phyloP scores from a whole-genome alignment of 2,329 filamentous ascomycete genomes.

The Scortechinia acanthostroma region DNA sequence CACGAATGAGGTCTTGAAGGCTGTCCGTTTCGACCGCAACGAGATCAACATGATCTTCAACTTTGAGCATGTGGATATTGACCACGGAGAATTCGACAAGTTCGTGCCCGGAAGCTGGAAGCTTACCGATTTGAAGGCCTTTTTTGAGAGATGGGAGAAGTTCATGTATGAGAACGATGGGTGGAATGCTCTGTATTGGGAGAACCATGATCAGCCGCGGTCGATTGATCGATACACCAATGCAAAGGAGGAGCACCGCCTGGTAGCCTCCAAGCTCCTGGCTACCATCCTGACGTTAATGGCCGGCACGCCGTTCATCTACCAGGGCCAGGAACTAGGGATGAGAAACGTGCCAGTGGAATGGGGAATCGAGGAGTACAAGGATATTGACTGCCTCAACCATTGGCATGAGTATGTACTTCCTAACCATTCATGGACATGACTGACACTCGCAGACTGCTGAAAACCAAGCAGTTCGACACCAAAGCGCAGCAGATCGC shows the following conservation, averaged over 20 bases:
- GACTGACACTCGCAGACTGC: slow-evolving; percentile 12
- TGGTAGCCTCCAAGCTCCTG: slow-evolving; percentile 48
- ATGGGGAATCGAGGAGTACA: slow-evolving; percentile 60
- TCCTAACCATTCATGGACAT: slow-evolving; percentile 20
- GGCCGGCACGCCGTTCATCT: slow-evolving; percentile 59
- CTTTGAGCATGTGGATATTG: slow-evolving; percentile 52
- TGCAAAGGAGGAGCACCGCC: slow-evolving; percentile 37
- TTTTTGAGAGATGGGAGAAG: slow-evolving; percentile 48
- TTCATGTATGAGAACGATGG: slow-evolving; percentile 51
- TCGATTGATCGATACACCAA: slow-evolving; percentile 46
- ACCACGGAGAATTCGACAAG: slow-evolving; percentile 33
- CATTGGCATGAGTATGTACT: slow-evolving; percentile 30
- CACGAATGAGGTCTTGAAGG: slow-evolving; percentile 30
- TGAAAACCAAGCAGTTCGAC: slow-evolving; percentile 8
- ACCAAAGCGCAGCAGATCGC: slow-evolving; percentile 25
- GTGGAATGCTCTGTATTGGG: slow-evolving; percentile 60
- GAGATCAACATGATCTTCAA: slow-evolving; percentile 70
- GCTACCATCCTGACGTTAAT: slow-evolving; percentile 47
- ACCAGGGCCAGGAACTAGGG: slow-evolving; percentile 64
- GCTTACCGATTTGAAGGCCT: slow-evolving; percentile 40
- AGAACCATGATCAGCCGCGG: slow-evolving; percentile 61
- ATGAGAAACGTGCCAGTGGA: slow-evolving; percentile 55
- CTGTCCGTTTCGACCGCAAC: slow-evolving; percentile 43
- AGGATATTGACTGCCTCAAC: slow-evolving; percentile 55
- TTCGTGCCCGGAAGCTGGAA: slow-evolving; percentile 32